Percentiles rank a stretch among this genome's conserved stretches.
phyloP scores from a whole-genome alignment of 1,284 basidiomycete species.

The Inonotus obliquus region DNA sequence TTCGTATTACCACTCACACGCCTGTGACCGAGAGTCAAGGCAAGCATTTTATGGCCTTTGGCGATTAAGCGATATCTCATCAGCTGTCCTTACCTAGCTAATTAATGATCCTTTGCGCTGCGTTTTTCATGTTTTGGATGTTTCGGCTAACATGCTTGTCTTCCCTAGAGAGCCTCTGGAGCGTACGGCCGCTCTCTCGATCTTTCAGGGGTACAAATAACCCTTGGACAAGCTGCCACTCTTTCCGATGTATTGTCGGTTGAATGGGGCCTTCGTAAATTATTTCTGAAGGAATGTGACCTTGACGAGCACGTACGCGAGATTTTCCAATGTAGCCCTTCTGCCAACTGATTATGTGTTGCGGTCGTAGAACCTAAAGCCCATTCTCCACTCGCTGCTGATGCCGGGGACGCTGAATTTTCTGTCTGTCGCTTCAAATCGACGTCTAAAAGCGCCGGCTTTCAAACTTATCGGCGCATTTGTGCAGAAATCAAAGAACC shows the following conservation, averaged over 20 bases:
- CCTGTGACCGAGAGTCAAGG: too few species aligned
- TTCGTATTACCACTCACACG: not conserved
- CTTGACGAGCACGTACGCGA: constrained; percentile 70
- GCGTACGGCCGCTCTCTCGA: constrained; percentile 66
- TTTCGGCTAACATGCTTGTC: not conserved
- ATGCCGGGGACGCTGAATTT: constrained; percentile 81
- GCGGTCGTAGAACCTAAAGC: constrained; percentile 67
- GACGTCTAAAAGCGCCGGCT: constrained; percentile 70
- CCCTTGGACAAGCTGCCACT: constrained; percentile 64
- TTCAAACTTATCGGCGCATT: constrained; percentile 84
- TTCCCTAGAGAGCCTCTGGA: constrained; percentile 44
- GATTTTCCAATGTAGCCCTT: not conserved
- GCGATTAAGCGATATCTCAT: too few species aligned
- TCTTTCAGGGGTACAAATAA: constrained; percentile 74
- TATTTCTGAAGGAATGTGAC: constrained; percentile 78
- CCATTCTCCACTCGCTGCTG: constrained; percentile 85
- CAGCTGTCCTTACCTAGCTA: too few species aligned
- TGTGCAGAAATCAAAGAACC: constrained; percentile 63
- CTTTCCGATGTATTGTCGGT: constrained; percentile 86
- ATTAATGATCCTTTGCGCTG: too few species aligned
- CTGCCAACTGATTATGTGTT: constrained; percentile 14
- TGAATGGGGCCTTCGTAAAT: constrained; percentile 83
- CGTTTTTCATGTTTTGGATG: not conserved
- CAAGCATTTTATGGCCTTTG: too few species aligned
- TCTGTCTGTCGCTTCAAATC: constrained; percentile 85